A percentile compares a stretch with the other conserved stretches of the same genome.
Evolutionary conservation across 2,329 filamentous ascomycete species (phyloP).

Genomic region (Blastomyces silverae): DNA sequence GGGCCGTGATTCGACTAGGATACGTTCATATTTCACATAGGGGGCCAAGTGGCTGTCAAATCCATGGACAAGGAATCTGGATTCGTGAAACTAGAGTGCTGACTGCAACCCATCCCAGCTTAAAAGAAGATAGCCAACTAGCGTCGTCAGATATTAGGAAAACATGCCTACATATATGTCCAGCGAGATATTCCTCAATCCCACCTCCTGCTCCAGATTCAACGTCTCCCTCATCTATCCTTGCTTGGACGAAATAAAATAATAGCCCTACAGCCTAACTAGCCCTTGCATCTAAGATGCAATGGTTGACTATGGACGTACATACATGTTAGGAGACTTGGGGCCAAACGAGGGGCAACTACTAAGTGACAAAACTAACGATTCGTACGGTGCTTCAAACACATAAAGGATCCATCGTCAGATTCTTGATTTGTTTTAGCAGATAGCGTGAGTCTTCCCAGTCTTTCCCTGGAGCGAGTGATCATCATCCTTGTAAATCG

Average conservation of each 20-base stretch:
- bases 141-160: neutral
- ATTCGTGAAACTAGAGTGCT: neutral
- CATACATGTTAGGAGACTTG: neutral
- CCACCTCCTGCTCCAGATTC: neutral
- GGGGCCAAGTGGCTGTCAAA: neutral
- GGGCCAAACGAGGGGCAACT: neutral
- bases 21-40: neutral
- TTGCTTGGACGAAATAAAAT: neutral
- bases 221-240: neutral
- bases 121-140: neutral
- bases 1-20: neutral
- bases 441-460: slow-evolving; percentile 84
- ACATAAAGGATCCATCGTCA: neutral
- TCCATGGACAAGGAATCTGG: neutral
- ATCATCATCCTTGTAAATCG: slow-evolving; percentile 60
- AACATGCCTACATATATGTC: neutral
- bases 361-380: neutral
- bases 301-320: neutral
- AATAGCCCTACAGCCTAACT: neutral
- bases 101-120: neutral
- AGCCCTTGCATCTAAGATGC: neutral
- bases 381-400: neutral
- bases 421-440: slow-evolving; percentile 47
- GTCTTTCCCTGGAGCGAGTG: slow-evolving; percentile 85
- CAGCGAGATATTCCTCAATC: neutral